Evolutionary conservation across 768 basidiomycete species (phyloP).

Genomic region (Tricholoma flavovirens): DNA sequence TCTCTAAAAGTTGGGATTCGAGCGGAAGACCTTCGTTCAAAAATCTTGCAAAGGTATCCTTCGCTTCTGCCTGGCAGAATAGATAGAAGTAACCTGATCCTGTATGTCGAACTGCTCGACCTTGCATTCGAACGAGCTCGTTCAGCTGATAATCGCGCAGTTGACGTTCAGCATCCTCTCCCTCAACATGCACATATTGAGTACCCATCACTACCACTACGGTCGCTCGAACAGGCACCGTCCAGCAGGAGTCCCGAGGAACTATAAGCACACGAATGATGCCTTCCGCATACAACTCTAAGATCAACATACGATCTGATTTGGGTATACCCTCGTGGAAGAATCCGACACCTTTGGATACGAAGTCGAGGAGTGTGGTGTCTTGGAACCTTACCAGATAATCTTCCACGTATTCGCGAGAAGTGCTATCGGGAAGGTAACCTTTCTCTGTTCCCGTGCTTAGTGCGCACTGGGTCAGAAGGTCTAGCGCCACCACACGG

Average conservation of each 20-base stretch:
- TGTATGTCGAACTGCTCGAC: slow-evolving; percentile 65
- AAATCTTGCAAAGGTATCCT: slow-evolving; percentile 77
- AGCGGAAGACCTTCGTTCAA: slow-evolving; percentile 84
- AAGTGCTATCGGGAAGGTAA: slow-evolving; percentile 50
- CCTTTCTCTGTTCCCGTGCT: slow-evolving; percentile 64
- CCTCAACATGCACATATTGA: slow-evolving; percentile 62
- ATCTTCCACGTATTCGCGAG: slow-evolving; percentile 52
- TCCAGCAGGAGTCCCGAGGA: slow-evolving; percentile 84
- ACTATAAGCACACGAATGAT: slow-evolving; percentile 75
- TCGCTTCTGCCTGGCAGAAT: slow-evolving; percentile 85
- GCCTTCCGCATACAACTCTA: slow-evolving; percentile 79
- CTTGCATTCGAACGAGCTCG: slow-evolving; percentile 90
- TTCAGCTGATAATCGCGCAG: slow-evolving; percentile 74
- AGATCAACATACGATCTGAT: slow-evolving; percentile 62
- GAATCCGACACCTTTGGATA: slow-evolving; percentile 84
- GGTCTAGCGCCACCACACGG: slow-evolving; percentile 64
- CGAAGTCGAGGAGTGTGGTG: slow-evolving; percentile 55
- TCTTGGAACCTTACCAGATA: slow-evolving; percentile 59
- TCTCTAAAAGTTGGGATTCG: slow-evolving; percentile 70
- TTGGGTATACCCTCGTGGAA: slow-evolving; percentile 70
- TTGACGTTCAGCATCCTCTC: slow-evolving; percentile 51
- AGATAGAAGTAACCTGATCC: slow-evolving; percentile 67
- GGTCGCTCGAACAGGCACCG: slow-evolving; percentile 75
- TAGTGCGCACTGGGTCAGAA: slow-evolving; percentile 83
- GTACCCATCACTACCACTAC: slow-evolving; percentile 90